phyloP scores from a whole-genome alignment of 805 yeast species.

The Kodamaea neixiangensis region DNA sequence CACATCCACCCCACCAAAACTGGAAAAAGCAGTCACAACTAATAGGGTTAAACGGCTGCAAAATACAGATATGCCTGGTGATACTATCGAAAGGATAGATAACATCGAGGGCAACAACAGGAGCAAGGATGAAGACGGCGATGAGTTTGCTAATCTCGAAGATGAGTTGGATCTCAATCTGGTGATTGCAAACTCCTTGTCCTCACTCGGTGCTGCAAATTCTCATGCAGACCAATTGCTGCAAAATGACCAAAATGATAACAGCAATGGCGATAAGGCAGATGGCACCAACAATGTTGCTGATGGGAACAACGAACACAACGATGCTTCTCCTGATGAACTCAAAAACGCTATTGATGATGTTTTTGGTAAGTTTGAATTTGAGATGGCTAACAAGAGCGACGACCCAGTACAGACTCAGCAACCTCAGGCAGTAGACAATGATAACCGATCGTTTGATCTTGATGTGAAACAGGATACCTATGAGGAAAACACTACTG shows the following conservation, averaged over 20 bases:
- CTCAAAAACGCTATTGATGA: conserved; percentile 41
- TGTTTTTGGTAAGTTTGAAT: conserved; percentile 37
- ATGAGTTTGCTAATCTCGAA: neutral
- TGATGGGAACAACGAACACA: conserved; percentile 14
- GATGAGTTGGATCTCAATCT: conserved; percentile 12
- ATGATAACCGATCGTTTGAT: conserved; percentile 6
- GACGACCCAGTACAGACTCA: neutral
- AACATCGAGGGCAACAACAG: conserved; percentile 1
- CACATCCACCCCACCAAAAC: conserved; percentile 14
- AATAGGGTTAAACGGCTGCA: conserved; percentile 7
- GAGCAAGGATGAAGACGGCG: neutral
- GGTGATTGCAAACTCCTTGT: conserved; percentile 12
- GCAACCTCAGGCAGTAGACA: conserved; percentile 1
- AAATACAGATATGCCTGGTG: conserved; percentile 3
- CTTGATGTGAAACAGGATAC: conserved; percentile 1
- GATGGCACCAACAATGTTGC: conserved; percentile 6
- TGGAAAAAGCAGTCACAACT: conserved; percentile 25
- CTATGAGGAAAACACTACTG: neutral
- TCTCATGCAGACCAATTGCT: conserved; percentile 10
- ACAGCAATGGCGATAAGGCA: neutral
- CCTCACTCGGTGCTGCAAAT: conserved; percentile 5
- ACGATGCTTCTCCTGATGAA: conserved; percentile 13
- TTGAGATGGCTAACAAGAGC: conserved; percentile 9
- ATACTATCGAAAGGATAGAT: neutral
- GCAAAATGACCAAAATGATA: conserved; percentile 11